Evolutionary conservation across 441 rosid species (phyloP).

Genomic region (Isatis lusitanica): DNA sequence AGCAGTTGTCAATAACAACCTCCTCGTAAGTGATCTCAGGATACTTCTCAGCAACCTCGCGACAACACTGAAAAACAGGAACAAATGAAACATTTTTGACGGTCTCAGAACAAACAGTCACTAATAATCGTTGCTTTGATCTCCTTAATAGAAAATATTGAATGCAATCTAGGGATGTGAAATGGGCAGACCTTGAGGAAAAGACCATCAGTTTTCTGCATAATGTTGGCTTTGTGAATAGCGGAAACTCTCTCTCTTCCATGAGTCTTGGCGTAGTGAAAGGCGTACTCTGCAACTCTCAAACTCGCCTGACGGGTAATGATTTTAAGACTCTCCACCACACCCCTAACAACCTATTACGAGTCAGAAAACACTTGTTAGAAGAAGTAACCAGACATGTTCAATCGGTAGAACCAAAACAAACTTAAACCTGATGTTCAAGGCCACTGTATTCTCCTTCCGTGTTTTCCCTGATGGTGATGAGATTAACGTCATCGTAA

Average conservation of each 20-base stretch:
- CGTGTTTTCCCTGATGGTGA: slow-evolving; percentile 93
- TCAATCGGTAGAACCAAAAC: neutral
- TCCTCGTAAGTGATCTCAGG: slow-evolving; percentile 94
- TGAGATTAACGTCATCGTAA: slow-evolving; percentile 83
- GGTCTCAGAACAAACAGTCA: neutral
- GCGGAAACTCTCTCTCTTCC: slow-evolving; percentile 96
- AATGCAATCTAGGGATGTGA: neutral
- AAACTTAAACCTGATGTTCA: slow-evolving; percentile 81
- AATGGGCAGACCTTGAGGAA: slow-evolving; percentile 70
- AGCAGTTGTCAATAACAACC: slow-evolving; percentile 97
- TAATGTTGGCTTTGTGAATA: slow-evolving; percentile 95
- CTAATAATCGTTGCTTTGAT: neutral
- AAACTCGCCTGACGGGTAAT: slow-evolving; percentile 94
- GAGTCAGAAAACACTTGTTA: neutral
- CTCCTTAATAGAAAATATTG: neutral
- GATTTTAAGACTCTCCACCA: slow-evolving; percentile 91
- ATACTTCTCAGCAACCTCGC: slow-evolving; percentile 94
- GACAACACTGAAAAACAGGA: slow-evolving; percentile 70
- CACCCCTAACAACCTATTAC: slow-evolving; percentile 95
- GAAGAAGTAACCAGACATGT: neutral
- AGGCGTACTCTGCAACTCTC: slow-evolving; percentile 98
- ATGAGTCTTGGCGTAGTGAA: slow-evolving; percentile 88
- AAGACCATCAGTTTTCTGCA: slow-evolving; percentile 99
- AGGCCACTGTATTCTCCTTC: slow-evolving; percentile 99
- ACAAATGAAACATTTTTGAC: slow-evolving; percentile 4